A percentile compares a stretch with the other conserved stretches of the same genome.
Conservation (phyloP, 345 rosid species). For the Euphorbia pulcherrima region DNA sequence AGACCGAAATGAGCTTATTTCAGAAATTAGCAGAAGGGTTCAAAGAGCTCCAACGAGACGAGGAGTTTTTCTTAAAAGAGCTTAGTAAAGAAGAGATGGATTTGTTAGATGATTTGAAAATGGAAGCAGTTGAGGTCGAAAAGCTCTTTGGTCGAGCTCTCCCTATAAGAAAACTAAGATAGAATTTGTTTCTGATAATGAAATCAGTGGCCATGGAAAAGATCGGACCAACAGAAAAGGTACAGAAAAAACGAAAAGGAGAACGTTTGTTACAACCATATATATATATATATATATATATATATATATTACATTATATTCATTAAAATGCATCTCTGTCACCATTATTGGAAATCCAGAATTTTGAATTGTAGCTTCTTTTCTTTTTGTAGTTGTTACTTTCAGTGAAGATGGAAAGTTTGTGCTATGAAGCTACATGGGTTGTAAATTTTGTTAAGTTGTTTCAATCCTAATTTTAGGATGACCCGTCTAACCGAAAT, state of each 20-base stretch:
- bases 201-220: not conserved
- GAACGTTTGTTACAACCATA: not conserved
- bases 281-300: no score
- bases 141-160: conserved; percentile 68
- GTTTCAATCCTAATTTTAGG: no score
- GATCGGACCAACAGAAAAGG: no score
- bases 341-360: conserved; percentile 1
- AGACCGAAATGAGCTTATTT: conserved; percentile 62
- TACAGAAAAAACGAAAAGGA: not conserved
- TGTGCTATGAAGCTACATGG: no score
- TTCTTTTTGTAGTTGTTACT: not conserved
- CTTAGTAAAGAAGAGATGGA: conserved; percentile 80
- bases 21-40: conserved; percentile 76
- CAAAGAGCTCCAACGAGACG: conserved; percentile 59
- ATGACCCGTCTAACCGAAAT: no score
- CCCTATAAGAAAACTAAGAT: conserved; percentile 71
- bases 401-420: not conserved
- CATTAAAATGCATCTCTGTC: not conserved
- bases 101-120: conserved; percentile 53
- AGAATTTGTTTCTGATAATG: conserved; percentile 14
- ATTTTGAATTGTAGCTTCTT: not conserved
- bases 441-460: no score
- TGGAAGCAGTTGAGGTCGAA: conserved; percentile 83
- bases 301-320: conserved; percentile 8
- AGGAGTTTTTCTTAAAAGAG: conserved; percentile 55